phyloP scores from a whole-genome alignment of 805 yeast species.

The Wickerhamiella bombiphila region DNA sequence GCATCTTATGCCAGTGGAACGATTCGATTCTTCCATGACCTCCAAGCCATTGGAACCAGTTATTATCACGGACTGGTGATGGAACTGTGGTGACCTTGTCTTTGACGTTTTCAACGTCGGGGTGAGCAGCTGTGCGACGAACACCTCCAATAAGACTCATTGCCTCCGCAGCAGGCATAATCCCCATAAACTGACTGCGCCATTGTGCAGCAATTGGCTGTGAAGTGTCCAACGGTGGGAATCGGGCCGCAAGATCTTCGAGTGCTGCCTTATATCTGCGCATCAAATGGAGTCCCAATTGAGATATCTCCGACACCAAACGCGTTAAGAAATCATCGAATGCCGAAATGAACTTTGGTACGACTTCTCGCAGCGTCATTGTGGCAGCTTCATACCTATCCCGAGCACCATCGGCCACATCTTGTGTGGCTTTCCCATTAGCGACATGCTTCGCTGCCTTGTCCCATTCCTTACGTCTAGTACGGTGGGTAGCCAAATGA shows the following conservation, averaged over 20 bases:
- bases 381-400: not conserved
- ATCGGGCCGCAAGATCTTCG: not conserved
- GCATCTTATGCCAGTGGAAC: not conserved
- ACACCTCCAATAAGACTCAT: conserved; percentile 5
- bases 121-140: not conserved
- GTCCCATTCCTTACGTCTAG: conserved; percentile 1
- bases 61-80: not conserved
- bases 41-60: conserved; percentile 1
- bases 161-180: conserved; percentile 17
- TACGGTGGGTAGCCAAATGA: not conserved
- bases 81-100: conserved; percentile 1
- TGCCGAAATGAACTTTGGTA: conserved; percentile 12
- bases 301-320: conserved; percentile 10
- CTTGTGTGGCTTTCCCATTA: conserved; percentile 1
- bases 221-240: not conserved
- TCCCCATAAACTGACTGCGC: conserved; percentile 10
- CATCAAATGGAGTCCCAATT: conserved; percentile 8
- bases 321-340: conserved; percentile 13
- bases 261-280: not conserved
- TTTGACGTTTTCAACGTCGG: not conserved
- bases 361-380: conserved; percentile 2
- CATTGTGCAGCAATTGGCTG: conserved; percentile 4
- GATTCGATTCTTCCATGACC: not conserved
- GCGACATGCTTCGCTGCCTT: conserved; percentile 2
- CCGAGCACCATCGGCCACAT: not conserved